phyloP scores from a whole-genome alignment of 2,329 filamentous ascomycete species.

The Fonsecaea multimorphosa region DNA sequence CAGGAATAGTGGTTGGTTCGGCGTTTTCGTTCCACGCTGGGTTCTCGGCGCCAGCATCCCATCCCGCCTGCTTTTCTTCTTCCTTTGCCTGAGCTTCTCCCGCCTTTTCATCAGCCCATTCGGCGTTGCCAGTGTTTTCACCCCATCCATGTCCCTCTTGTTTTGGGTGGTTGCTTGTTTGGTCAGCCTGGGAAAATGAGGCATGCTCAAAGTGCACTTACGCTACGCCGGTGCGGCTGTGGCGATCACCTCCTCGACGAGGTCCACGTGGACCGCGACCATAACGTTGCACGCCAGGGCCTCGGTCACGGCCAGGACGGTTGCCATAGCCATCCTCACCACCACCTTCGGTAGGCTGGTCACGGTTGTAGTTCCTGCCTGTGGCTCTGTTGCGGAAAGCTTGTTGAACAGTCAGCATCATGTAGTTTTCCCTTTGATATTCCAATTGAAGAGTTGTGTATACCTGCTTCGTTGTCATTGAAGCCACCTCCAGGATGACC shows the following conservation, averaged over 20 bases:
- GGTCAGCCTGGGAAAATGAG: conserved; percentile 38
- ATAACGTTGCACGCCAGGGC: conserved; percentile 61
- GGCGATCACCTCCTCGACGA: conserved; percentile 64
- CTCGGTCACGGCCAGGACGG: conserved; percentile 42
- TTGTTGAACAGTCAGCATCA: conserved; percentile 47
- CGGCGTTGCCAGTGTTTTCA: conserved; percentile 76
- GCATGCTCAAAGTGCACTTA: conserved; percentile 49
- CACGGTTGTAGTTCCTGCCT: conserved; percentile 81
- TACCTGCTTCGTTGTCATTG: conserved; percentile 86
- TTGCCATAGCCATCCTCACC: conserved; percentile 53
- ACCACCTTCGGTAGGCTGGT: conserved; percentile 72
- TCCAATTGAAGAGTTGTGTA: conserved; percentile 50
- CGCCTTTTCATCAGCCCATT: conserved; percentile 89
- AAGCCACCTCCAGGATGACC: conserved; percentile 62
- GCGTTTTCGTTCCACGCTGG: conserved; percentile 43
- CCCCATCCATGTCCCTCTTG: conserved; percentile 84
- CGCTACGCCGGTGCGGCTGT: conserved; percentile 66
- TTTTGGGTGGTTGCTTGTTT: conserved; percentile 51
- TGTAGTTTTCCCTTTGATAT: conserved; percentile 17
- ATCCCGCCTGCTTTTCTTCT: conserved; percentile 76
- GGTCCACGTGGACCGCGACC: conserved; percentile 66
- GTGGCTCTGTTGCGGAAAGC: conserved; percentile 89
- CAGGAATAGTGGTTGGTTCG: conserved; percentile 33
- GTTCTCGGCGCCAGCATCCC: conserved; percentile 42
- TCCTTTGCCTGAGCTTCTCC: conserved; percentile 85